Evolutionary conservation across 768 basidiomycete species (phyloP), one percentile per base, ranked within the genome.

Genomic region (Suillus bovinus): DNA sequence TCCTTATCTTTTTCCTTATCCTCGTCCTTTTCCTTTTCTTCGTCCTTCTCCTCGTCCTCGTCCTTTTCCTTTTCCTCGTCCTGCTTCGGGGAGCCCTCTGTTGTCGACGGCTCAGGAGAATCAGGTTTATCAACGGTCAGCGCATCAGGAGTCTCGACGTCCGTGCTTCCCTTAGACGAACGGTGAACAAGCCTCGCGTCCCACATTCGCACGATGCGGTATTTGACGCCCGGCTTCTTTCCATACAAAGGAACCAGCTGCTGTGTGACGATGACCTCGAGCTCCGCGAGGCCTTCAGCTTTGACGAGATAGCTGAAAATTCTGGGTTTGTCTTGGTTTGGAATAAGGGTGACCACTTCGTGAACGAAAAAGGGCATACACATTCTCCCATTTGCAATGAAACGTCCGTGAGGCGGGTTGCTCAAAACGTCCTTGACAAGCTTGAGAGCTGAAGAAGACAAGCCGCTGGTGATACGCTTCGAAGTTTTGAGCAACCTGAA

Each of bases 321-420:
- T 33, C 44, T 17, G 14, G 24, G 24, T 20, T 55, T 39, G 11
- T 4, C 55, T 31, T 54, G n/a, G 7, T 38, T 60, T 20, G 22
- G 54, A 16, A 38, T 3, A 27, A 55, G 34, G 24, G 54, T 55
- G 24, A 2, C 36, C 16, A 55, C 64, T 53, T 65, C 69, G 17
- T 39, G 65, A 17, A 62, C 55, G 55, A 64, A 59, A 14, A 60
- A 38, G 17, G 49, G 59, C 59, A 60, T 60, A 2, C 52, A 73
- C 71, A 73, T 73, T 62, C 67, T 60, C 27, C 71, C 71, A 24
- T 71, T 73, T 16, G 71, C 71, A 41, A 71, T 73, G 29, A 71
- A 71, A 58, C 72, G 71, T 29, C 70, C 71, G 5, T 71, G 70
- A 9, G 70, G 70, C 4, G 70, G 71, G 0, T 71, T 67, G 2